Evolutionary conservation across 139 green algal genomes (phyloP).

Genomic region (Asterochloris sp.): DNA sequence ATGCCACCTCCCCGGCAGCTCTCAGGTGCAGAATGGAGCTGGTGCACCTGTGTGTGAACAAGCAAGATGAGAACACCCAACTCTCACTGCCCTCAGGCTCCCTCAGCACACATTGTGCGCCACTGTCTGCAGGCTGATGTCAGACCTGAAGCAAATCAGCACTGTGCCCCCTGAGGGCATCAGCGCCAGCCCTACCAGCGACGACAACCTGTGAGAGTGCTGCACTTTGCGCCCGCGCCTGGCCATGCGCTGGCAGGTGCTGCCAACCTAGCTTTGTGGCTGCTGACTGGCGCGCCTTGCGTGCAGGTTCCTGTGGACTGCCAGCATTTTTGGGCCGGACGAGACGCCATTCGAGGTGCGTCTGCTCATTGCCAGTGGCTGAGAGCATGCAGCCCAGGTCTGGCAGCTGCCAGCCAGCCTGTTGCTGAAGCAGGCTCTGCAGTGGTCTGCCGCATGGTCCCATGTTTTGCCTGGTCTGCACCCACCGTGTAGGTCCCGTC

Average conservation of each 20-base stretch:
- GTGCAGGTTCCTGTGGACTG: conserved; percentile 74
- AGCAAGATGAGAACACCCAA: too few species aligned
- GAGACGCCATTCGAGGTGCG: conserved; percentile 23
- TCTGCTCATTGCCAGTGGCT: too few species aligned
- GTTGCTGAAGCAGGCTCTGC: too few species aligned
- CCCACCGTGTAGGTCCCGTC: background rate
- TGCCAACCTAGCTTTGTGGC: background rate
- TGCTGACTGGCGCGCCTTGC: background rate
- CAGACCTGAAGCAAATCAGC: conserved; percentile 24
- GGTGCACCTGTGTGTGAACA: too few species aligned
- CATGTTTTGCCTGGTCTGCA: background rate
- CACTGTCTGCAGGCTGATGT: background rate
- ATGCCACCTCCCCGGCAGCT: too few species aligned
- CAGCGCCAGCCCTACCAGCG: conserved; percentile 12
- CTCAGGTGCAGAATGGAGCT: too few species aligned
- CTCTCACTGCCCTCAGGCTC: too few species aligned
- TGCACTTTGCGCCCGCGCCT: conserved; percentile 17
- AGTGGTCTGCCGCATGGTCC: background rate
- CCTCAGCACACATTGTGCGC: too few species aligned
- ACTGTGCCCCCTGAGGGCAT: conserved; percentile 17
- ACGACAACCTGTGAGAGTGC: conserved; percentile 60
- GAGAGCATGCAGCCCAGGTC: too few species aligned
- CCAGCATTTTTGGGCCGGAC: conserved; percentile 62
- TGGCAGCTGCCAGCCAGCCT: too few species aligned
- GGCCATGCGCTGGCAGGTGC: background rate